Percentiles rank a stretch among this genome's conserved stretches.
Conservation (phyloP, 352 stramenopile species). For the Paralagenidium karlingii region DNA sequence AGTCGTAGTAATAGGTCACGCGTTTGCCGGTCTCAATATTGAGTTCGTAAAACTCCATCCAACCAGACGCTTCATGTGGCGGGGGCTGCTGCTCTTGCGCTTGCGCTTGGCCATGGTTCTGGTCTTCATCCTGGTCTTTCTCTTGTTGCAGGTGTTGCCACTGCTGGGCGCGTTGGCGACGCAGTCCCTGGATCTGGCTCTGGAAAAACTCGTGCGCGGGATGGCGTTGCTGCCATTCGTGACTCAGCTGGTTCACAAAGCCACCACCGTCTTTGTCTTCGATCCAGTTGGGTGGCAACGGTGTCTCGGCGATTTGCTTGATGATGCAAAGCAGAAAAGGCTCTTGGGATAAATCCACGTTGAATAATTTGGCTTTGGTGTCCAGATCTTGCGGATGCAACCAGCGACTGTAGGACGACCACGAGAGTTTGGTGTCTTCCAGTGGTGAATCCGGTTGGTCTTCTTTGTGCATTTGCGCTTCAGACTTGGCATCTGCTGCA, state of each 20-base stretch:
- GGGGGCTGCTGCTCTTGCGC: too few relatives aligned
- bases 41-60: slow-evolving; percentile 42
- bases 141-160: too few relatives aligned
- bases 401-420: too few relatives aligned
- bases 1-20: slow-evolving; percentile 36
- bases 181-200: slow-evolving; percentile 26
- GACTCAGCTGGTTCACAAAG: slow-evolving; percentile 14
- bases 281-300: slow-evolving; percentile 20
- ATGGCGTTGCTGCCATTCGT: slow-evolving; percentile 5
- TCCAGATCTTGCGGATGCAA: too few relatives aligned
- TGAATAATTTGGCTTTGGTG: slow-evolving; percentile 17
- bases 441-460: too few relatives aligned
- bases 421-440: too few relatives aligned
- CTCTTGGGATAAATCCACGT: slow-evolving; percentile 28
- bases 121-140: slow-evolving; percentile 2
- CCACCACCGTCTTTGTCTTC: not conserved
- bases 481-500: too few relatives aligned
- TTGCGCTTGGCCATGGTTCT: not conserved
- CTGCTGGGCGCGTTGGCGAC: slow-evolving; percentile 10
- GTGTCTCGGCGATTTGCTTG: slow-evolving; percentile 29
- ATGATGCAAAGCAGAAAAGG: slow-evolving; percentile 34
- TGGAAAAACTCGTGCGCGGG: slow-evolving; percentile 25
- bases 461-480: too few relatives aligned
- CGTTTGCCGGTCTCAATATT: not conserved
- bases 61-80: slow-evolving; percentile 9